Evolutionary conservation across 2,329 filamentous ascomycete species (phyloP).

Genomic region (Aspergillus awamori): DNA sequence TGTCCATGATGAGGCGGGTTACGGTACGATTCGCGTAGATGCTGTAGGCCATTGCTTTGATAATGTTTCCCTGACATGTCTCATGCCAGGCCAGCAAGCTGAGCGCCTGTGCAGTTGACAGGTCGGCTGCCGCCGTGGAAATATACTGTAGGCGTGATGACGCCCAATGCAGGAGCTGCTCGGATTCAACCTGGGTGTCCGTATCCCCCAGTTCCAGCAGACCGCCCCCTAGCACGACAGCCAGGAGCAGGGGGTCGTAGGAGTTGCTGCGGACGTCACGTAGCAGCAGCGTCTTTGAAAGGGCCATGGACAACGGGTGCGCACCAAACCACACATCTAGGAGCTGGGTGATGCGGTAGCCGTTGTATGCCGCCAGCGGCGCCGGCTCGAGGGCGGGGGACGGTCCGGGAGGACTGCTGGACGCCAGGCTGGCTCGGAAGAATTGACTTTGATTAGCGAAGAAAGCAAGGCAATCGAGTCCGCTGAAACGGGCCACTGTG

Average conservation of each 20-base stretch:
- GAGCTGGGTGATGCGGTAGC: constrained; percentile 2
- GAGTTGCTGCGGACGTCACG: not conserved
- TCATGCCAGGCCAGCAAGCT: constrained; percentile 2
- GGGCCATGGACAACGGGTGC: not conserved
- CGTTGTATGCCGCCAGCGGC: not conserved
- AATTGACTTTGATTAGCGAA: not conserved
- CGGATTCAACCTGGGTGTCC: not conserved
- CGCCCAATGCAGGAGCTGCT: not conserved
- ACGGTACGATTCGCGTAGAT: constrained; percentile 1
- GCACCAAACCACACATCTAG: not conserved
- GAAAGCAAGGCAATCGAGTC: not conserved
- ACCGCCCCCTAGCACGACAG: not conserved
- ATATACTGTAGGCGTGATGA: not conserved
- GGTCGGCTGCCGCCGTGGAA: not conserved
- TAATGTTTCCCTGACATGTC: not conserved
- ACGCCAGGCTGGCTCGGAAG: not conserved
- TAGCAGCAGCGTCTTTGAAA: not conserved
- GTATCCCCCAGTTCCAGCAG: not conserved
- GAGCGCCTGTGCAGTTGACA: not conserved
- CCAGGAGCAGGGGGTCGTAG: not conserved
- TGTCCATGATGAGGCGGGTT: not conserved
- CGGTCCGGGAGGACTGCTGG: not conserved
- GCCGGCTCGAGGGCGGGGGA: not conserved
- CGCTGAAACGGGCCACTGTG: not conserved
- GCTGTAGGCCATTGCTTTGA: not conserved